Conservation (phyloP, 2,329 filamentous ascomycete genomes). For the Penicillium sumatraense region DNA sequence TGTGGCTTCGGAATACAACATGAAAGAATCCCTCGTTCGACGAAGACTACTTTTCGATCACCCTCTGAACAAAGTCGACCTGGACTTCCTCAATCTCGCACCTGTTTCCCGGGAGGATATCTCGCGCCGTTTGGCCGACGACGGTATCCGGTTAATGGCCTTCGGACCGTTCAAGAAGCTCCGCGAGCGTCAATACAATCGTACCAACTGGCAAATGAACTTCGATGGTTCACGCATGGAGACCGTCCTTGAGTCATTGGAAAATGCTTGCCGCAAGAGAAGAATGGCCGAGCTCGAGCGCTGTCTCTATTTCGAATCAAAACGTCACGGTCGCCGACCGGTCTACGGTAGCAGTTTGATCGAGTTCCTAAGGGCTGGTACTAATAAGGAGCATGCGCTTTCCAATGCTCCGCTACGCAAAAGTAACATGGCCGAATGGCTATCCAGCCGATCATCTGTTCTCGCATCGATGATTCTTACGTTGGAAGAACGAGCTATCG, state of each 20-base stretch:
- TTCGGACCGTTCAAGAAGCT: constrained; percentile 72
- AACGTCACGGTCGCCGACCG: constrained; percentile 78
- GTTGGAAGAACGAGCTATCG: constrained; percentile 71
- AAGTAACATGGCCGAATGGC: constrained; percentile 71
- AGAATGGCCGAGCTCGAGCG: constrained; percentile 80
- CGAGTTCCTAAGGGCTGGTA: constrained; percentile 70
- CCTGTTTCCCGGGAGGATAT: constrained; percentile 72
- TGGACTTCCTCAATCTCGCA: constrained; percentile 79
- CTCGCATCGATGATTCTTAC: constrained; percentile 69
- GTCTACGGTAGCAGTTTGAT: constrained; percentile 81
- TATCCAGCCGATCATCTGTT: constrained; percentile 67
- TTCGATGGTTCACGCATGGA: constrained; percentile 70
- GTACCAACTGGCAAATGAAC: constrained; percentile 58
- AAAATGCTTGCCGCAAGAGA: constrained; percentile 70
- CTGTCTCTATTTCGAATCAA: constrained; percentile 77
- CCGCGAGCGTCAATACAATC: constrained; percentile 69
- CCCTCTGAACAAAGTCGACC: constrained; percentile 67
- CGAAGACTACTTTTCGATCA: constrained; percentile 66
- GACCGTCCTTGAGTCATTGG: constrained; percentile 73
- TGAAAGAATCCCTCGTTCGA: constrained; percentile 72
- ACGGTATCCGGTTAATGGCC: constrained; percentile 69
- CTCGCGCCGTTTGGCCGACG: constrained; percentile 57
- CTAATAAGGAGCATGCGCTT: constrained; percentile 62
- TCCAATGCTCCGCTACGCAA: constrained; percentile 65
- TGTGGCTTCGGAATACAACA: constrained; percentile 72